These are phyloP conservation scores for Paspalum vaginatum DNA, from an alignment of 176 grass and related monocot species.

Conservation along the genomic window DNA sequence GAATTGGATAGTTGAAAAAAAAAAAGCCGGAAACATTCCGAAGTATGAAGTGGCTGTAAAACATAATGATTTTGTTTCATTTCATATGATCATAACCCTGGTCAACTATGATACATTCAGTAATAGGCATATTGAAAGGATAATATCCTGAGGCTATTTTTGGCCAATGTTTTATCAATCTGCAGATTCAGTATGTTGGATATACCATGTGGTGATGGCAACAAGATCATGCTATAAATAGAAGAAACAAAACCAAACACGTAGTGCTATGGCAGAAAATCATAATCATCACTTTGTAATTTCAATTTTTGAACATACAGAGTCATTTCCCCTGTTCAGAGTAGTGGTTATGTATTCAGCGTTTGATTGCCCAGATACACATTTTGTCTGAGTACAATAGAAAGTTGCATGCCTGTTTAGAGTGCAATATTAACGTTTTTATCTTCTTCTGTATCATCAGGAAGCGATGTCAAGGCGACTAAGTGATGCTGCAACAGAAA, in stretches of 20 bases:
- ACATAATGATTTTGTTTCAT: background rate
- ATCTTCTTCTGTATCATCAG: conserved; percentile 48
- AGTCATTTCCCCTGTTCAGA: background rate
- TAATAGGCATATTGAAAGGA: background rate
- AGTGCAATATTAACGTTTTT: background rate
- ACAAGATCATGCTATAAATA: background rate
- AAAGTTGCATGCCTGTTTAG: background rate
- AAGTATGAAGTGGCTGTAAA: background rate
- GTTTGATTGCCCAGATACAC: background rate
- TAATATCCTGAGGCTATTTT: background rate
- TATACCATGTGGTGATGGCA: background rate
- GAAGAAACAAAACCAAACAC: background rate
- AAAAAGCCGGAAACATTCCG: too few species aligned
- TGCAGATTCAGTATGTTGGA: background rate
- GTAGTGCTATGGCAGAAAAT: background rate
- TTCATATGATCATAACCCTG: background rate
- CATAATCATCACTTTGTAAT: too few species aligned
- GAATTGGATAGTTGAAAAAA: background rate
- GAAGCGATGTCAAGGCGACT: conserved; percentile 64
- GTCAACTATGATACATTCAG: background rate
- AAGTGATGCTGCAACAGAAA: conserved; percentile 59
- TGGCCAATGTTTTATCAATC: background rate
- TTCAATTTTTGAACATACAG: background rate
- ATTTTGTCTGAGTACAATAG: background rate
- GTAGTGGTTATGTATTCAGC: background rate